phyloP scores from a whole-genome alignment of 2,329 filamentous ascomycete species.

The Dactylellina sp. region DNA sequence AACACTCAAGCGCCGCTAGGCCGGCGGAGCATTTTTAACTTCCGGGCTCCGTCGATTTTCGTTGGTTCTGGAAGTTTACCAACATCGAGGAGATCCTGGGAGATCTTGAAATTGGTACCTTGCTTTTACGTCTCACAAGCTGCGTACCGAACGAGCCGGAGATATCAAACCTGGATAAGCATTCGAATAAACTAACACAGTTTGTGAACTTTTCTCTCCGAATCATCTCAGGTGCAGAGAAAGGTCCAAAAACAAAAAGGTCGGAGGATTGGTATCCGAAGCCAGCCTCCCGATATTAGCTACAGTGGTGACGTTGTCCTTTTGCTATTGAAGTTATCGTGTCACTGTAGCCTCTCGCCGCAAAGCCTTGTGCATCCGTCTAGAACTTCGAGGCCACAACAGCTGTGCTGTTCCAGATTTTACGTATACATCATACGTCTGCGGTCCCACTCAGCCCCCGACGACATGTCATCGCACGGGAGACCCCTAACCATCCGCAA shows the following conservation, averaged over 20 bases:
- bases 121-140: not conserved
- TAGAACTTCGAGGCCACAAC: not conserved
- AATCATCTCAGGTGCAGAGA: not conserved
- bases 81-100: slow-evolving; percentile 2
- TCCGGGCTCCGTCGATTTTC: slow-evolving; percentile 14
- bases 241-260: too few species aligned
- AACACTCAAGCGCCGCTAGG: slow-evolving; percentile 17
- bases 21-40: slow-evolving; percentile 24
- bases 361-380: slow-evolving; percentile 5
- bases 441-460: slow-evolving; percentile 26
- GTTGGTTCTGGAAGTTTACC: slow-evolving; percentile 12
- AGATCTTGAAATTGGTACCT: slow-evolving; percentile 21
- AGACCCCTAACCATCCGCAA: slow-evolving; percentile 48
- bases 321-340: too few species aligned
- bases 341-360: not conserved
- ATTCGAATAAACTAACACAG: slow-evolving; percentile 1
- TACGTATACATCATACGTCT: slow-evolving; percentile 19
- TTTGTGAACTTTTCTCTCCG: slow-evolving; percentile 5
- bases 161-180: slow-evolving; percentile 18
- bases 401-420: slow-evolving; percentile 11
- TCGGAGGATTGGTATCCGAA: not conserved
- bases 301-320: slow-evolving; percentile 5
- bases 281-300: slow-evolving; percentile 18
- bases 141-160: slow-evolving; percentile 26
- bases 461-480: slow-evolving; percentile 47